These are phyloP conservation scores for Besnoitia besnoiti DNA, from an alignment of 169 alveolate species.

Conservation along the genomic window DNA sequence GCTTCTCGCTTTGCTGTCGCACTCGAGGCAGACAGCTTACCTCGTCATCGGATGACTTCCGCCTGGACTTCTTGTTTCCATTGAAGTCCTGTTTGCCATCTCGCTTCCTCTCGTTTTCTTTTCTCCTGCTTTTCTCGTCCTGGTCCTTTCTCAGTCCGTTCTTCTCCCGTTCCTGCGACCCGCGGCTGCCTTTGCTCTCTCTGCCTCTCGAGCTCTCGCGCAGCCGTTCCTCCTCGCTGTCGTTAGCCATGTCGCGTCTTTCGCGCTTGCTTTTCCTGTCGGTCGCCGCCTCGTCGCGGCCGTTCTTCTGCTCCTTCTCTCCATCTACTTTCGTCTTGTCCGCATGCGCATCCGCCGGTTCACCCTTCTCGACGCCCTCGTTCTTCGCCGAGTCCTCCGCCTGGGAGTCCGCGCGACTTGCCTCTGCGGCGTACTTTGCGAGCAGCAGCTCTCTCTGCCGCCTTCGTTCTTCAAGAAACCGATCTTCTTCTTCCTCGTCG, in stretches of 20 bases:
- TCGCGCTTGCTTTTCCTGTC: background rate
- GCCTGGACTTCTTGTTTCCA: background rate
- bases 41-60: background rate
- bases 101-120: background rate
- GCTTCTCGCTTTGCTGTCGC: background rate
- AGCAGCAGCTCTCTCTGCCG: conserved; percentile 53
- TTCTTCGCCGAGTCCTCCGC: background rate
- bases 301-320: conserved; percentile 6
- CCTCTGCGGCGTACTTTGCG: conserved; percentile 37
- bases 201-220: background rate
- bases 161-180: background rate
- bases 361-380: background rate
- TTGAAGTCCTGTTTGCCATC: background rate
- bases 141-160: background rate
- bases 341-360: background rate
- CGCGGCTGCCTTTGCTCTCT: background rate
- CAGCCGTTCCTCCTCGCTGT: no score
- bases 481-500: conserved; percentile 66
- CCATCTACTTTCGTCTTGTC: background rate
- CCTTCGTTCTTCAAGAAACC: conserved; percentile 61
- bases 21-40: background rate
- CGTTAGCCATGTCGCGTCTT: no score
- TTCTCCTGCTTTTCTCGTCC: background rate
- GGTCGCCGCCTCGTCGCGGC: background rate
- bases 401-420: background rate